Evolutionary conservation across 306 rosid species (phyloP).

Genomic region (Cercis canadensis): DNA sequence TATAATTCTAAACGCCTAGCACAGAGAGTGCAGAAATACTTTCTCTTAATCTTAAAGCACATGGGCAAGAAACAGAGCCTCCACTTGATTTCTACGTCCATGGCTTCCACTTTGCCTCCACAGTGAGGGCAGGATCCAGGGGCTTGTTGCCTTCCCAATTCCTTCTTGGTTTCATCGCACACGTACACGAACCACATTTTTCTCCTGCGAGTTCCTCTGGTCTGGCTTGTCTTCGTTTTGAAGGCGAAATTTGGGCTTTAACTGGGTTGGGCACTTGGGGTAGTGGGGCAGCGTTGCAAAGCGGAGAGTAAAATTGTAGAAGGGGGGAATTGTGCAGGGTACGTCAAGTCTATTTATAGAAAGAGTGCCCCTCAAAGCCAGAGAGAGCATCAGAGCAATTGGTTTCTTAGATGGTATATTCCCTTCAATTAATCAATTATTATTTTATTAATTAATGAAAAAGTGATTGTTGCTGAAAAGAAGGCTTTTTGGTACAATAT

Average conservation of each 20-base stretch:
- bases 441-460: too few relatives aligned
- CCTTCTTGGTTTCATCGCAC: conserved; percentile 72
- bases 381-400: too few relatives aligned
- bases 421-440: too few relatives aligned
- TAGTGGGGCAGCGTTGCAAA: not conserved
- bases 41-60: conserved; percentile 83
- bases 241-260: not conserved
- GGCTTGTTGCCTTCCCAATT: conserved; percentile 75
- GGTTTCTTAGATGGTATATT: too few relatives aligned
- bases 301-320: too few relatives aligned
- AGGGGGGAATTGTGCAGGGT: too few relatives aligned
- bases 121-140: conserved; percentile 90
- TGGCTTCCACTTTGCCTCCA: conserved; percentile 78
- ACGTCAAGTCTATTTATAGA: too few relatives aligned
- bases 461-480: too few relatives aligned
- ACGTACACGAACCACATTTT: conserved; percentile 76
- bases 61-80: conserved; percentile 72
- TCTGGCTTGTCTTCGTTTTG: not conserved
- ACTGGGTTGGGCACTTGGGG: not conserved
- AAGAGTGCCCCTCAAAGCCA: too few relatives aligned
- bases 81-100: conserved; percentile 73
- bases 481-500: too few relatives aligned
- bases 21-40: conserved; percentile 77
- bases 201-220: conserved; percentile 18
- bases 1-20: conserved; percentile 68